A percentile compares a stretch with the other conserved stretches of the same genome.
Evolutionary conservation across 768 basidiomycete species (phyloP).

Genomic region (Leccinum longicurvipes): DNA sequence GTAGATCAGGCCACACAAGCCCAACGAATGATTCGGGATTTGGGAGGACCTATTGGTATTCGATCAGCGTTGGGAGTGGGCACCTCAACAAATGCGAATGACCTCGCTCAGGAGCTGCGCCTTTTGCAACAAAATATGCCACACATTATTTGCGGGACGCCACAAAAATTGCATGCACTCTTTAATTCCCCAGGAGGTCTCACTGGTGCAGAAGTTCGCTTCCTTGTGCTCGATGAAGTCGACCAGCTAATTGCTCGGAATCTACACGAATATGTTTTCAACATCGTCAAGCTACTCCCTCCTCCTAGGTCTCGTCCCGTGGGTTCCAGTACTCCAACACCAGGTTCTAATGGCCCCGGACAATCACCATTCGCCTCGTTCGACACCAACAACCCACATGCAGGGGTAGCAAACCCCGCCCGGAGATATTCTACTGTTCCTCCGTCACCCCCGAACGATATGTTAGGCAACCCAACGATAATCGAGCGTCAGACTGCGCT

Average conservation of each 20-base stretch:
- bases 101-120: conserved; percentile 72
- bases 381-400: conserved; percentile 39
- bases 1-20: conserved; percentile 99
- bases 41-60: conserved; percentile 91
- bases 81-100: conserved; percentile 56
- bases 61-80: conserved; percentile 88
- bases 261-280: conserved; percentile 91
- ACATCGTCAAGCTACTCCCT: conserved; percentile 91
- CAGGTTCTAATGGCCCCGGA: conserved; percentile 30
- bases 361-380: conserved; percentile 46
- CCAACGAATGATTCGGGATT: conserved; percentile 89
- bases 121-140: conserved; percentile 88
- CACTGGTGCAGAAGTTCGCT: conserved; percentile 78
- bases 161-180: conserved; percentile 91
- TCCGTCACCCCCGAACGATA: conserved; percentile 43
- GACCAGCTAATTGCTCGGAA: conserved; percentile 98
- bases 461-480: conserved; percentile 27
- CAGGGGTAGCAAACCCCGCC: conserved; percentile 36
- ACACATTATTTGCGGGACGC: conserved; percentile 95
- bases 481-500: conserved; percentile 87
- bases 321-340: conserved; percentile 34
- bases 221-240: conserved; percentile 95
- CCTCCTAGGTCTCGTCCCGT: conserved; percentile 68
- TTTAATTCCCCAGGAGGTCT: conserved; percentile 81
- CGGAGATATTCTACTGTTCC: conserved; percentile 61